A percentile compares a stretch with the other conserved stretches of the same genome.
These are phyloP conservation scores for Trichoderma virens DNA, from an alignment of 495 filamentous ascomycete genomes.

Conservation along the genomic window DNA sequence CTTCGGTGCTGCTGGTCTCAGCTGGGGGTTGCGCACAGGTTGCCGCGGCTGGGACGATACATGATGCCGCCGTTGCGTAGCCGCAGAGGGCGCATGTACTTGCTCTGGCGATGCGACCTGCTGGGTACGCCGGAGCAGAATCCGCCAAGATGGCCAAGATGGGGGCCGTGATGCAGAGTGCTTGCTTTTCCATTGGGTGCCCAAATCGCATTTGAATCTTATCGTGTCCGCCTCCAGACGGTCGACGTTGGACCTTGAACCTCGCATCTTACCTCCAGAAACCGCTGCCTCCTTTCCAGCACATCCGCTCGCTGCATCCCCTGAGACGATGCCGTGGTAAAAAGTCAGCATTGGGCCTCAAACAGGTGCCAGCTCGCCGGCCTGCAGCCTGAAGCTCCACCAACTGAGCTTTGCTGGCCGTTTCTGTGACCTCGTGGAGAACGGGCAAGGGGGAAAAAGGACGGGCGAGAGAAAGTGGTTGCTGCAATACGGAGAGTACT, in stretches of 20 bases:
- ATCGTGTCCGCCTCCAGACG: no score
- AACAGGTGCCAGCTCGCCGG: background rate
- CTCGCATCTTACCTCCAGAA: constrained; percentile 7
- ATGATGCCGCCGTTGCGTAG: background rate
- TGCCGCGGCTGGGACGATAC: background rate
- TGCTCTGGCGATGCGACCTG: background rate
- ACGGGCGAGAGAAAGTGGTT: background rate
- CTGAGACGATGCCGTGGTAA: background rate
- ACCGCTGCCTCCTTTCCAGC: background rate
- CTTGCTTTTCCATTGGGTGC: background rate
- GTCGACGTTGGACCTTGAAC: background rate
- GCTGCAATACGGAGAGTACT: no score
- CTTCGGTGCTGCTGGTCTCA: background rate
- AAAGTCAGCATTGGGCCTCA: constrained; percentile 1
- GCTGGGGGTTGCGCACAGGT: background rate
- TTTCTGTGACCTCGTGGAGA: constrained; percentile 4
- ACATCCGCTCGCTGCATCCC: background rate
- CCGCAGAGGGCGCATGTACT: background rate
- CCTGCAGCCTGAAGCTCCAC: constrained; percentile 7
- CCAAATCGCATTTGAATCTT: no score
- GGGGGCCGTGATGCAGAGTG: background rate
- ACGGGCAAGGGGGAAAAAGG: background rate
- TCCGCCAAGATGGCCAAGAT: background rate
- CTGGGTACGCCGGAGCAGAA: background rate
- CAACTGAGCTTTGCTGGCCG: constrained; percentile 3